These are phyloP conservation scores for Cochlearia excelsa DNA, from an alignment of 345 rosid genomes.

Conservation along the genomic window DNA sequence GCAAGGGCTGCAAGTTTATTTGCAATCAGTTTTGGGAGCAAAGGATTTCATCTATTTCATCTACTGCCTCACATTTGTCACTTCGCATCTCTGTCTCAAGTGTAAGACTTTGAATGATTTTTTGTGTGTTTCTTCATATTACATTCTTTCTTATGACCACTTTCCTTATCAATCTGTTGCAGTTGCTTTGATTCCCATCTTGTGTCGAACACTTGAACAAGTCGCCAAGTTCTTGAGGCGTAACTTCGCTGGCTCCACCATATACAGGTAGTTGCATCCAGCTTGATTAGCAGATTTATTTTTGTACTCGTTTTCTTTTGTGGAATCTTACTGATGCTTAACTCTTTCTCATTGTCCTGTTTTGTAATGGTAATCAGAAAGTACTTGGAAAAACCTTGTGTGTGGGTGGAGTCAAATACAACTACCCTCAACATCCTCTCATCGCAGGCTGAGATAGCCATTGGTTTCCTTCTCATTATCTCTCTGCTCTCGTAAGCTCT, in stretches of 20 bases:
- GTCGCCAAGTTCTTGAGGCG: slow-evolving; percentile 85
- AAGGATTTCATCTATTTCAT: slow-evolving; percentile 92
- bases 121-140: background rate
- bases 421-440: slow-evolving; percentile 79
- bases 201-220: slow-evolving; percentile 72
- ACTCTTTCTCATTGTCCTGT: slow-evolving; percentile 17
- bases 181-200: slow-evolving; percentile 90
- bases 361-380: slow-evolving; percentile 46
- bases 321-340: slow-evolving; percentile 12
- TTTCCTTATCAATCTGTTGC: slow-evolving; percentile 29
- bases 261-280: slow-evolving; percentile 61
- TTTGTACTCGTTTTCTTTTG: slow-evolving; percentile 16
- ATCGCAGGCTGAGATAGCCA: slow-evolving; percentile 86
- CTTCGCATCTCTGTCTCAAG: slow-evolving; percentile 84
- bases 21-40: slow-evolving; percentile 73
- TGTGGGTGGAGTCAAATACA: slow-evolving; percentile 92
- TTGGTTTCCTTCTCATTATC: slow-evolving; percentile 72
- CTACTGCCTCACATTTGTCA: slow-evolving; percentile 82
- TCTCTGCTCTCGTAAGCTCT: slow-evolving; percentile 74
- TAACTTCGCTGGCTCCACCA: slow-evolving; percentile 71
- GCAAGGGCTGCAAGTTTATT: slow-evolving; percentile 82
- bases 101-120: slow-evolving; percentile 48
- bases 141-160: slow-evolving; percentile 12
- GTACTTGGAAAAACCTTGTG: slow-evolving; percentile 88
- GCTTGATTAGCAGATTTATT: background rate